Base-by-base conservation (phyloP, 441 rosid species). In the Adansonia grandidieri region DNA sequence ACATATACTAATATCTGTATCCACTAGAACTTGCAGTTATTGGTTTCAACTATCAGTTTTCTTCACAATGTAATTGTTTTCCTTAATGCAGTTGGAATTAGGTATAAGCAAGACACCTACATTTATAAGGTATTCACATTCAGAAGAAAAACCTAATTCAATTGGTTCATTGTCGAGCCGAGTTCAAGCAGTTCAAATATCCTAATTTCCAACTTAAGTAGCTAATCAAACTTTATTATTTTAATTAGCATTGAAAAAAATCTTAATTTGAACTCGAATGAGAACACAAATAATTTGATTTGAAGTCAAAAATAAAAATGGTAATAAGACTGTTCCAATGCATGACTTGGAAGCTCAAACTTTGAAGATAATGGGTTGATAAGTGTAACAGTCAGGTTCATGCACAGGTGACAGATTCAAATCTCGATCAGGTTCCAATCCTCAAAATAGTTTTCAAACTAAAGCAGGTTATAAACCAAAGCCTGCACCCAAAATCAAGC, bases 391-490 rank as follows among this genome's bases (percentile, higher is more conserved):
- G 65, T 32, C 40, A 61, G 7, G 65, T 4, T 32, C 68, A 63
- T 32, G 4, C 17, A 24, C 28, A 14, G 19, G 17, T 28, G n/a
- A 3, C 9, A 17, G 15, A 22, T 48, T 50, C 74, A 69, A 13
- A 47, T 22, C 22, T 69, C 42, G 48, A 69, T 24, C 24, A 50
- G 15, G 20, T 53, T 32, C 22, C 14, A 71, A 51, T 24, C 74
- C 22, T 28, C 24, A 22, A 51, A 51, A 71, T 51, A 15, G 74
- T 71, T 51, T 50, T 22, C 37, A 70, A 67, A 67, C 28, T 44
- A 24, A 24, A 24, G 28, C 71, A 44, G 42, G 71, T 42, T n/a
- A 42, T 2, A n/a, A 44, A 17, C 56, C 17, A 47, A 8, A 22
- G 28, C 32, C 42, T 69, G 73, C 57, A 45, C 5, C 37, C 73